Evolutionary conservation across 306 rosid species (phyloP).

Genomic region (Malus sieversii): DNA sequence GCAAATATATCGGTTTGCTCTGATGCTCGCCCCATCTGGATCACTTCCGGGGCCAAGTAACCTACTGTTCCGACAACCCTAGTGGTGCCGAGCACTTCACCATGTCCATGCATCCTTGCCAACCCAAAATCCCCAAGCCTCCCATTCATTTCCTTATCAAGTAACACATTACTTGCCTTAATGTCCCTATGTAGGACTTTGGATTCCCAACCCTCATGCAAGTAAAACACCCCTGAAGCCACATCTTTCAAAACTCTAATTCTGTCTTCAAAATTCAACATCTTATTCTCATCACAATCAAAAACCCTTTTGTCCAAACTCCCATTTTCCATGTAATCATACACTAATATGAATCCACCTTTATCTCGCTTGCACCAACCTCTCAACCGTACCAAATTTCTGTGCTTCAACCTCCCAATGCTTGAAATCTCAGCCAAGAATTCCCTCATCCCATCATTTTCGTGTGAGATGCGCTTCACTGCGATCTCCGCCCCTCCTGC

Average conservation of each 20-base stretch:
- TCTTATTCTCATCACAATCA: conserved; percentile 37
- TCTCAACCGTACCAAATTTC: conserved; percentile 57
- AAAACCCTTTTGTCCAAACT: conserved; percentile 68
- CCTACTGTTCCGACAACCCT: conserved; percentile 75
- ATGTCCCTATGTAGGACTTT: conserved; percentile 79
- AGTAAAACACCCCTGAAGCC: conserved; percentile 55
- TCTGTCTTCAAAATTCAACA: conserved; percentile 43
- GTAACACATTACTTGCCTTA: conserved; percentile 76
- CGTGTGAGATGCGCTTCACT: conserved; percentile 70
- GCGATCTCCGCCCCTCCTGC: conserved; percentile 53
- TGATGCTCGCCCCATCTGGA: conserved; percentile 60
- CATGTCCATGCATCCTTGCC: conserved; percentile 60
- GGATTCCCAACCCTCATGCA: conserved; percentile 91
- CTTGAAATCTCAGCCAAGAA: conserved; percentile 79
- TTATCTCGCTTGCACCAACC: conserved; percentile 81
- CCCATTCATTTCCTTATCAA: conserved; percentile 78
- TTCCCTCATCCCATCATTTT: conserved; percentile 64
- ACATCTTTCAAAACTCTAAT: conserved; percentile 62
- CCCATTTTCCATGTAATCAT: conserved; percentile 85
- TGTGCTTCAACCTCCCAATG: conserved; percentile 76
- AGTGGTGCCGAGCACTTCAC: conserved; percentile 57
- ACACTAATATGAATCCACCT: conserved; percentile 56
- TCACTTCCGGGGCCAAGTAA: conserved; percentile 72
- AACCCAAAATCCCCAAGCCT: conserved; percentile 78
- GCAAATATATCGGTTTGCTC: conserved; percentile 63